A percentile compares a stretch with the other conserved stretches of the same genome.
Evolutionary conservation across 805 yeast species (phyloP).

Genomic region (Candida arabinofermentans): DNA sequence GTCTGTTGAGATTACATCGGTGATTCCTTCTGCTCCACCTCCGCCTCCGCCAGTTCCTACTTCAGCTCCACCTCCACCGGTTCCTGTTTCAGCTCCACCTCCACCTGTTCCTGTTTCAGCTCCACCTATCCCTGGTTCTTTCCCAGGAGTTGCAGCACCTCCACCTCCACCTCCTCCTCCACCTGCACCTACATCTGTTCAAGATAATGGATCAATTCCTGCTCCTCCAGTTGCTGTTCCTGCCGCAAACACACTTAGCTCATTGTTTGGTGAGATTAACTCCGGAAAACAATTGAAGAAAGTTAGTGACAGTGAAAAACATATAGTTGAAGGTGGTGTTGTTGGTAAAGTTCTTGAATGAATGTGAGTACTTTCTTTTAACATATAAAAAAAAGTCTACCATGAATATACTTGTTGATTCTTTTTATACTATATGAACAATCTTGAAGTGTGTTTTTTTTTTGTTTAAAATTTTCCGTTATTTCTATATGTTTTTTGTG

Average conservation of each 20-base stretch:
- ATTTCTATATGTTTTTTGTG: too few relatives aligned
- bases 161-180: slow-evolving; percentile 38
- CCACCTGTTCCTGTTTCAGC: slow-evolving; percentile 22
- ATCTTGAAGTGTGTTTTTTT: too few relatives aligned
- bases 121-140: slow-evolving; percentile 12
- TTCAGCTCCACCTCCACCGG: slow-evolving; percentile 26
- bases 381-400: background rate
- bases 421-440: too few relatives aligned
- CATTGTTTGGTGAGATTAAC: slow-evolving; percentile 53
- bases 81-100: slow-evolving; percentile 10
- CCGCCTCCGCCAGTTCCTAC: slow-evolving; percentile 22
- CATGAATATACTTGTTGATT: too few relatives aligned
- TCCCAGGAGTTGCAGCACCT: slow-evolving; percentile 33
- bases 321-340: slow-evolving; percentile 40
- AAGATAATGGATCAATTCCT: slow-evolving; percentile 33
- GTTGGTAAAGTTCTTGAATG: slow-evolving; percentile 47
- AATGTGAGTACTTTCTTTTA: background rate
- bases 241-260: slow-evolving; percentile 28
- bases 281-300: slow-evolving; percentile 48
- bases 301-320: slow-evolving; percentile 46
- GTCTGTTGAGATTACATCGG: slow-evolving; percentile 23
- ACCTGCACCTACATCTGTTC: slow-evolving; percentile 30
- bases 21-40: slow-evolving; percentile 7
- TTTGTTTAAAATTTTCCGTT: background rate
- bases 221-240: slow-evolving; percentile 31